These are phyloP conservation scores for Annulohypoxylon nitens DNA, from an alignment of 495 filamentous ascomycete species.

Conservation along the genomic window DNA sequence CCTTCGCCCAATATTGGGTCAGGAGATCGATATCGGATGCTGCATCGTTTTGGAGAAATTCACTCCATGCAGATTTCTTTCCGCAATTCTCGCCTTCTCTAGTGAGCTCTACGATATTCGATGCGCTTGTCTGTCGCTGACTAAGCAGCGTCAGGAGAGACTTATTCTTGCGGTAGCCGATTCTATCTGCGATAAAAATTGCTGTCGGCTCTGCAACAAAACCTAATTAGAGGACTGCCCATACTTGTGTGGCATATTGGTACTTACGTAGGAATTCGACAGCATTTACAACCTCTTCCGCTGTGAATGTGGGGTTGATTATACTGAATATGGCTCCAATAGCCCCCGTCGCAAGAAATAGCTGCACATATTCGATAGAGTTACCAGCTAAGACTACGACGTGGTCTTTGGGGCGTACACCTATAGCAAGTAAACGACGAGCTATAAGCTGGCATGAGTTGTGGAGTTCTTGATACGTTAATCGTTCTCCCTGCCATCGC, in stretches of 20 bases:
- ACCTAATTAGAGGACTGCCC: background rate
- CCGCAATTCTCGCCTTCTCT: background rate
- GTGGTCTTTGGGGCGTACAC: background rate
- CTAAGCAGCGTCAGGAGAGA: background rate
- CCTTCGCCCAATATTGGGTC: background rate
- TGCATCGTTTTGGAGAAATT: background rate
- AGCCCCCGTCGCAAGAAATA: background rate
- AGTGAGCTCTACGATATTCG: background rate
- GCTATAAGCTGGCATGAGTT: background rate
- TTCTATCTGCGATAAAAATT: constrained; percentile 1
- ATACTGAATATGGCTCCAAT: background rate
- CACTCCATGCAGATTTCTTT: background rate
- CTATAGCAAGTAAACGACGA: background rate
- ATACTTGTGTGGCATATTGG: background rate
- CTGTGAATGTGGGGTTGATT: background rate
- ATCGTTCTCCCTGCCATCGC: background rate
- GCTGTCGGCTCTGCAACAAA: background rate
- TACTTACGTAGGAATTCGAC: background rate
- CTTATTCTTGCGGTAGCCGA: background rate
- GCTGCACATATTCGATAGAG: constrained; percentile 1
- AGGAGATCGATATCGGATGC: background rate
- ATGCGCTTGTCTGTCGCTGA: background rate
- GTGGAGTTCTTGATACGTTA: background rate
- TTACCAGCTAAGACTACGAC: background rate
- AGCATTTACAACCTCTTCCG: background rate